Base-by-base conservation (phyloP, 257 asterid genomes). In the Marsdenia floribunda region DNA sequence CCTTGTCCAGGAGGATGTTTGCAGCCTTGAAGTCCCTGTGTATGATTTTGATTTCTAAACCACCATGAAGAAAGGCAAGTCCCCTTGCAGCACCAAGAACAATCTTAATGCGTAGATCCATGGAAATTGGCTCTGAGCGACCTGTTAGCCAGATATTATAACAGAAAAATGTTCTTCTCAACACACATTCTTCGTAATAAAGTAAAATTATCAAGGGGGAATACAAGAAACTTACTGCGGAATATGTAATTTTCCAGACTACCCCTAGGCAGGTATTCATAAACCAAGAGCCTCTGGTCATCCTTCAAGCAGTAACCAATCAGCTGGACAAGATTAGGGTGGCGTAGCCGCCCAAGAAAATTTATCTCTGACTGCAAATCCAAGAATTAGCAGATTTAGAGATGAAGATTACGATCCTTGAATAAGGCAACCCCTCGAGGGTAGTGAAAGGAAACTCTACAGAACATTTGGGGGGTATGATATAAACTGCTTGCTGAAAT, bases 201-300 rank as follows among this genome's bases (percentile, higher is more conserved):
- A n/a, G 9, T 4, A 61, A 44, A 14, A 82, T 29, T 60, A 42
- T 11, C 13, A 47, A 50, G 0, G 22, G 40, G 50, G 70, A 72
- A 52, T 59, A 53, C 9, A 59, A 24, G 69, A 78, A 74, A 86
- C 98, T 79, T 76, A 93, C 98, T 84, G 81, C 97, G 85, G 86
- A 90, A 93, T 38, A 93, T 80, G 82, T 93, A 97, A 84, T 90
- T 90, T 81, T 93, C 98, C 93, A 89, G 81, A 90, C 97, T 90
- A 77, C 98, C 98, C 85, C 86, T 90, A 74, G 97, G 81, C 95
- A 93, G 89, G 81, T 83, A 93, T 79, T 93, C 98, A 37, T 93
- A 93, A 1, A 88, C 96, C 80, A 93, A 79, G 54, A 93, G 96
- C 70, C 97, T 81, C 72, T 93, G 98, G 53, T 91, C 94, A 66